Percentiles rank a stretch among this genome's conserved stretches.
phyloP scores from a whole-genome alignment of 139 green algal species.

The Chlorokybus atmophyticus region DNA sequence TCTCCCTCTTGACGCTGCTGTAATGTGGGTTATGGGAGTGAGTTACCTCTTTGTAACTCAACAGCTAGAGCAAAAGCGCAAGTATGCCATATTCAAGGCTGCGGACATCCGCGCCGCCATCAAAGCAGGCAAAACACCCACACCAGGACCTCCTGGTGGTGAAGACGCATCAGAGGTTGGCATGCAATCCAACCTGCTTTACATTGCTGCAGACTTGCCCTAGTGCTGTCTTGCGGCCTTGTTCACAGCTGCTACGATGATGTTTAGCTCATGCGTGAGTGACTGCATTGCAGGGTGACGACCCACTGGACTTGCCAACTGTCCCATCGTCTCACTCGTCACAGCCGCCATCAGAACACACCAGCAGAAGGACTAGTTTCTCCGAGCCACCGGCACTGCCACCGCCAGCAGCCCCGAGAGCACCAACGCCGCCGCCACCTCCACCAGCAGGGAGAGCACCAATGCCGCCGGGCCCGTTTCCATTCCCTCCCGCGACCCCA shows the following conservation, averaged over 20 bases:
- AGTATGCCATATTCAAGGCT: constrained; percentile 70
- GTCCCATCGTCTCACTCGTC: neutral
- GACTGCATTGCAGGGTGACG: no score
- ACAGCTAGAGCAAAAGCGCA: constrained; percentile 54
- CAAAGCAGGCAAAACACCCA: constrained; percentile 51
- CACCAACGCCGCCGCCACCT: neutral
- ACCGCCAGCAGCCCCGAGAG: no score
- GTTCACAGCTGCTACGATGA: no score
- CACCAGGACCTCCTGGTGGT: constrained; percentile 10
- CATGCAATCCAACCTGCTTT: neutral
- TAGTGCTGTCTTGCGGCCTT: no score
- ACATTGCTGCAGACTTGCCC: no score
- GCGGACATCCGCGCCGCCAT: constrained; percentile 73
- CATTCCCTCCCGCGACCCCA: no score
- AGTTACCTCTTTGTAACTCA: neutral
- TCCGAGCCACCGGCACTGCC: neutral
- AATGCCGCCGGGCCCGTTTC: neutral
- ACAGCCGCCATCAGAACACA: neutral
- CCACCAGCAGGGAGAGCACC: neutral
- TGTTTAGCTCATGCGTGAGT: no score
- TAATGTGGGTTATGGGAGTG: neutral
- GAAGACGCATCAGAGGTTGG: neutral
- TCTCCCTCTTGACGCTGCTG: neutral
- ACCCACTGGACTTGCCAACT: neutral
- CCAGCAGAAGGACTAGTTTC: neutral